Evolutionary conservation across 768 basidiomycete species (phyloP).

Genomic region (Termitomyces sp.): DNA sequence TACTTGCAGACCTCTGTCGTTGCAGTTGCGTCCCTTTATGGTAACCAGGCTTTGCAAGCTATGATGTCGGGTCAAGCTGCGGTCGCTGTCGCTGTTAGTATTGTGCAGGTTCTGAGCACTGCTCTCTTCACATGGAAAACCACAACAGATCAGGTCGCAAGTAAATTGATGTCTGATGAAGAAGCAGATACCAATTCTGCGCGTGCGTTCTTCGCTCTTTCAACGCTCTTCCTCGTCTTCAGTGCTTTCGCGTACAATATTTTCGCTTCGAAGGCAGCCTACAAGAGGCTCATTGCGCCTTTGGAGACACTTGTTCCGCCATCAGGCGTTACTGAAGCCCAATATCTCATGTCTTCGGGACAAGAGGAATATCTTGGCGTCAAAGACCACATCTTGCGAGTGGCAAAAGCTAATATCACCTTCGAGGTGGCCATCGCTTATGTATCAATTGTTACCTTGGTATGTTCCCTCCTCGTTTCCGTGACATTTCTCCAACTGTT

Average conservation of each 20-base stretch:
- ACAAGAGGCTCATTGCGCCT: slow-evolving; percentile 48
- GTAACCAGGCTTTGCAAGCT: slow-evolving; percentile 65
- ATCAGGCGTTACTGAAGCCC: slow-evolving; percentile 26
- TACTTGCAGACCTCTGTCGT: slow-evolving; percentile 78
- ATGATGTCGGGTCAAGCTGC: slow-evolving; percentile 85
- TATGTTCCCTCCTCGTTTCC: slow-evolving; percentile 31
- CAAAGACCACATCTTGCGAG: slow-evolving; percentile 44
- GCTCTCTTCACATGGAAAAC: slow-evolving; percentile 33
- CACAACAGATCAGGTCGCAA: background rate
- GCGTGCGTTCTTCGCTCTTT: slow-evolving; percentile 68
- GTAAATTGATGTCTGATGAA: slow-evolving; percentile 24
- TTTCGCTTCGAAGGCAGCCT: slow-evolving; percentile 53
- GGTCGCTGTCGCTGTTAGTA: slow-evolving; percentile 78
- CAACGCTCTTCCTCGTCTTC: slow-evolving; percentile 59
- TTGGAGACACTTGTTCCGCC: slow-evolving; percentile 33
- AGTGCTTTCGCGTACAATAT: slow-evolving; percentile 53
- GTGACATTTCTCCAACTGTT: slow-evolving; percentile 3
- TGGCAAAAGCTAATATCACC: too few species aligned
- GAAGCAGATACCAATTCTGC: slow-evolving; percentile 67
- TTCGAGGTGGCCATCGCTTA: slow-evolving; percentile 74
- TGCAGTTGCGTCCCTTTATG: slow-evolving; percentile 80
- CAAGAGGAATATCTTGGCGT: slow-evolving; percentile 22
- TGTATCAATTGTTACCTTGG: slow-evolving; percentile 78
- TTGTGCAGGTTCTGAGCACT: slow-evolving; percentile 69
- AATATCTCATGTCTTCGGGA: slow-evolving; percentile 33